Evolutionary conservation across 495 filamentous ascomycete species (phyloP).

Genomic region (Penicillium tannophilum): DNA sequence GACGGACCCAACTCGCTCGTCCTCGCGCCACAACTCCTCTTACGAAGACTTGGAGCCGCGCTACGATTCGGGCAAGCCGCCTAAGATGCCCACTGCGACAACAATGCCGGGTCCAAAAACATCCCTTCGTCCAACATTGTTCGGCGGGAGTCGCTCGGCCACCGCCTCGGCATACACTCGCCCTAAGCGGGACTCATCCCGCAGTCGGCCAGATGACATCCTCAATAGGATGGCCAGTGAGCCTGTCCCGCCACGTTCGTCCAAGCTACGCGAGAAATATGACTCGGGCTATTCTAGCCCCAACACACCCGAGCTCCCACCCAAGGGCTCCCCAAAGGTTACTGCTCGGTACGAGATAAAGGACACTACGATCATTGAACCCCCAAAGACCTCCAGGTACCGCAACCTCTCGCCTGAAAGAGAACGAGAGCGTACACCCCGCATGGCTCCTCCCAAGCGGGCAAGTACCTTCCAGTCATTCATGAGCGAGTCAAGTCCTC

Average conservation of each 20-base stretch:
- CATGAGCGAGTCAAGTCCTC: slow-evolving; percentile 13
- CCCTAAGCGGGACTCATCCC: slow-evolving; percentile 29
- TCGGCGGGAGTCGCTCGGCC: slow-evolving; percentile 32
- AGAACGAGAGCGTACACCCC: slow-evolving; percentile 15
- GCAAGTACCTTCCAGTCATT: slow-evolving; percentile 20
- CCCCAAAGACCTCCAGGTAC: slow-evolving; percentile 25
- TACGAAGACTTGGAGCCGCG: slow-evolving; percentile 35
- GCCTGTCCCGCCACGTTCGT: slow-evolving; percentile 31
- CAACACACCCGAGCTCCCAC: slow-evolving; percentile 40
- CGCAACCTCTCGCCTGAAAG: slow-evolving; percentile 24
- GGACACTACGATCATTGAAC: slow-evolving; percentile 38
- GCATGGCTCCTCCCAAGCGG: slow-evolving; percentile 19
- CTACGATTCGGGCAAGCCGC: slow-evolving; percentile 19
- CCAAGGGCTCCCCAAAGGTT: slow-evolving; percentile 31
- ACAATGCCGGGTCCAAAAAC: slow-evolving; percentile 29
- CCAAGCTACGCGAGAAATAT: slow-evolving; percentile 40
- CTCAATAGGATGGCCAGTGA: slow-evolving; percentile 30
- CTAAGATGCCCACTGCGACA: slow-evolving; percentile 36
- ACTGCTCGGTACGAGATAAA: slow-evolving; percentile 41
- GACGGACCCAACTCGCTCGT: slow-evolving; percentile 27
- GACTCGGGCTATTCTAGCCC: slow-evolving; percentile 54
- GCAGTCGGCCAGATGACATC: slow-evolving; percentile 21
- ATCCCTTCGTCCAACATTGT: slow-evolving; percentile 31
- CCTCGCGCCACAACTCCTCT: slow-evolving; percentile 40
- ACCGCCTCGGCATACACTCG: slow-evolving; percentile 31